A percentile compares a stretch with the other conserved stretches of the same genome.
Conservation (phyloP, 2,329 filamentous ascomycete species). For the Xylaria sp. region DNA sequence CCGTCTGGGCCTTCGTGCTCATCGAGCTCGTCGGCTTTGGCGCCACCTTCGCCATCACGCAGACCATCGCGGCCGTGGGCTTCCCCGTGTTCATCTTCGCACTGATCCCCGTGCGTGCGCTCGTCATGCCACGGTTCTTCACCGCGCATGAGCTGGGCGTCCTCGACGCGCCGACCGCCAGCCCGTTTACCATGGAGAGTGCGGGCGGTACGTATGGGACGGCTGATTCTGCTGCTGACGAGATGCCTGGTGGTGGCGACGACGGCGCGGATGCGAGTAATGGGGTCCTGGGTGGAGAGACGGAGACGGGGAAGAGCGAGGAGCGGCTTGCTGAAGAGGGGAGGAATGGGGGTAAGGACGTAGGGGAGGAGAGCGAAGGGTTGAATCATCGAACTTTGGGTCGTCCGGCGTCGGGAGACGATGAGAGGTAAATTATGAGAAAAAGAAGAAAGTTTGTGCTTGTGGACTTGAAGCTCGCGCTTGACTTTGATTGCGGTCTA, state of each 20-base stretch:
- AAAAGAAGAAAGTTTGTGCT: not conserved
- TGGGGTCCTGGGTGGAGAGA: constrained; percentile 5
- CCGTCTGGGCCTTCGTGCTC: constrained; percentile 77
- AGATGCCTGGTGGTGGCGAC: constrained; percentile 11
- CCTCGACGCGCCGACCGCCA: constrained; percentile 80
- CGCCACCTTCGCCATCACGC: constrained; percentile 83
- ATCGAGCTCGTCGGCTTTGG: constrained; percentile 77
- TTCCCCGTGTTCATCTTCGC: constrained; percentile 80
- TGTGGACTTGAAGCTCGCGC: too few species aligned
- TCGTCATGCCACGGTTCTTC: constrained; percentile 72
- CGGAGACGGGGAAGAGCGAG: constrained; percentile 42
- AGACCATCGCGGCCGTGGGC: constrained; percentile 84
- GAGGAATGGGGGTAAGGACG: constrained; percentile 37
- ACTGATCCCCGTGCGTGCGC: constrained; percentile 73
- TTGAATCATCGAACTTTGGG: constrained; percentile 45
- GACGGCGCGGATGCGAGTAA: constrained; percentile 17
- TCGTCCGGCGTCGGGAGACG: constrained; percentile 33
- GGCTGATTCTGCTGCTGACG: constrained; percentile 39
- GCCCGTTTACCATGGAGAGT: constrained; percentile 79
- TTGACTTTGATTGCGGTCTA: not conserved
- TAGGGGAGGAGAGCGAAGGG: constrained; percentile 9
- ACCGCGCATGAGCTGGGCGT: constrained; percentile 67
- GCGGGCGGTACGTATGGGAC: constrained; percentile 72
- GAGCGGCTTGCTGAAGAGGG: constrained; percentile 55
- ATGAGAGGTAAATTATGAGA: constrained; percentile 5